These are phyloP conservation scores for Auriculariales sp. DNA, from an alignment of 768 basidiomycete genomes.

Conservation along the genomic window DNA sequence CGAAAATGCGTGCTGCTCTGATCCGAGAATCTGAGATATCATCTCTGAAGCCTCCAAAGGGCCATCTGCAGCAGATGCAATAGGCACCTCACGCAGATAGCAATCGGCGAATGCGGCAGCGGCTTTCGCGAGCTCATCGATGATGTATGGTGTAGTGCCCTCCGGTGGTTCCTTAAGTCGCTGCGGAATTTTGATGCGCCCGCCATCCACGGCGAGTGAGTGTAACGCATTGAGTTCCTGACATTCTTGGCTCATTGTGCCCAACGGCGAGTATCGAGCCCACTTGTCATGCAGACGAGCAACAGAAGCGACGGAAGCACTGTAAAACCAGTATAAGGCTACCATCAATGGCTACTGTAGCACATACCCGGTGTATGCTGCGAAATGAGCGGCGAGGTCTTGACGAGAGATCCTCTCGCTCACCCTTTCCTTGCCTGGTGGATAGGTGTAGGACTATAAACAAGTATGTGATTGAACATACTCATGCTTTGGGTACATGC, in stretches of 20 bases:
- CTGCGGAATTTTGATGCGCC: slow-evolving; percentile 42
- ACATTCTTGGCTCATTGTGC: slow-evolving; percentile 48
- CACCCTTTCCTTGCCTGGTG: slow-evolving; percentile 40
- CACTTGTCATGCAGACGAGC: slow-evolving; percentile 45
- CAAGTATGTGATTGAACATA: background rate
- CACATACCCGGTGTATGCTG: slow-evolving; percentile 44
- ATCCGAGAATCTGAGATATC: slow-evolving; percentile 31
- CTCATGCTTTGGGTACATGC: slow-evolving; percentile 16
- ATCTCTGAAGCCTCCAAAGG: slow-evolving; percentile 26
- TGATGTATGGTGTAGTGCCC: slow-evolving; percentile 28
- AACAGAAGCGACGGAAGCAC: slow-evolving; percentile 42
- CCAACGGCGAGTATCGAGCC: slow-evolving; percentile 37
- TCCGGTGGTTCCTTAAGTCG: slow-evolving; percentile 36
- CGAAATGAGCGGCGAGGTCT: slow-evolving; percentile 53
- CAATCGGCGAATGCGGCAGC: slow-evolving; percentile 29
- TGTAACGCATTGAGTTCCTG: slow-evolving; percentile 60
- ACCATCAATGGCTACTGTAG: background rate
- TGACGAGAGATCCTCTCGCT: slow-evolving; percentile 33
- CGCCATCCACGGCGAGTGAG: slow-evolving; percentile 57
- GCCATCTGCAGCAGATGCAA: slow-evolving; percentile 10
- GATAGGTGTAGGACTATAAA: slow-evolving; percentile 51
- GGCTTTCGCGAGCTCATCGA: slow-evolving; percentile 35
- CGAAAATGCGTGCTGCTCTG: slow-evolving; percentile 36
- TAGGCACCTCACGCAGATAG: slow-evolving; percentile 21
- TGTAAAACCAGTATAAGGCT: slow-evolving; percentile 12